Conservation (phyloP, 1,284 basidiomycete genomes). For the Xerocomus minutiporus region DNA sequence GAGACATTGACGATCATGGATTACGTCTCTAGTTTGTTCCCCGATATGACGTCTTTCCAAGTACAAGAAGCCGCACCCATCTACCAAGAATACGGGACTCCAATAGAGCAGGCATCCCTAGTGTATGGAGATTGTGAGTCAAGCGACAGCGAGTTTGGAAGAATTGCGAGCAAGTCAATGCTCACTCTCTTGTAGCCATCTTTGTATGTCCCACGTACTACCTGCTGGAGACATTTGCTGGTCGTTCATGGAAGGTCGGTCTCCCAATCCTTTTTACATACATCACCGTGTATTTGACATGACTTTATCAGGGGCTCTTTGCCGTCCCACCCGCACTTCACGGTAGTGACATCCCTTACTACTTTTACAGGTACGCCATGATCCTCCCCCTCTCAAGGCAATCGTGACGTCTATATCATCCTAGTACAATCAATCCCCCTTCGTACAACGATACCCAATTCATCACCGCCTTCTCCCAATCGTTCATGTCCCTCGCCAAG, state of each 20-base stretch:
- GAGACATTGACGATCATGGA: conserved; percentile 9
- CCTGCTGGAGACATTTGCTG: conserved; percentile 15
- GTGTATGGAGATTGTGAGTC: conserved; percentile 24
- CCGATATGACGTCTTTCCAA: conserved; percentile 11
- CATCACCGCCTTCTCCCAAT: conserved; percentile 22
- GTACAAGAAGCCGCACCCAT: conserved; percentile 6
- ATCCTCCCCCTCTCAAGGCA: not conserved
- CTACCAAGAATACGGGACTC: conserved; percentile 14
- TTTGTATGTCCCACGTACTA: conserved; percentile 22
- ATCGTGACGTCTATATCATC: too few species aligned
- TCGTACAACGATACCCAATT: conserved; percentile 21
- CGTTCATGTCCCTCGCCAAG: conserved; percentile 22
- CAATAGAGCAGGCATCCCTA: conserved; percentile 12
- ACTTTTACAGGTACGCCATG: conserved; percentile 14
- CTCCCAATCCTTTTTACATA: not conserved
- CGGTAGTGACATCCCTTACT: conserved; percentile 10
- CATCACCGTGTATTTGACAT: not conserved
- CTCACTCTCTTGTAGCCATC: conserved; percentile 11
- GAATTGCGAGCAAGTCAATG: not conserved
- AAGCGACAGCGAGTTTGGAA: not conserved
- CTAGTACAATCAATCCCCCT: conserved; percentile 1
- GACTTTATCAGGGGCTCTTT: conserved; percentile 16
- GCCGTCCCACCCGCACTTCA: conserved; percentile 21
- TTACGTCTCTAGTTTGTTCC: conserved; percentile 23
- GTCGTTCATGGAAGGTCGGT: conserved; percentile 21